Conservation (phyloP, 2,329 filamentous ascomycete genomes). For the Fusarium sp. region DNA sequence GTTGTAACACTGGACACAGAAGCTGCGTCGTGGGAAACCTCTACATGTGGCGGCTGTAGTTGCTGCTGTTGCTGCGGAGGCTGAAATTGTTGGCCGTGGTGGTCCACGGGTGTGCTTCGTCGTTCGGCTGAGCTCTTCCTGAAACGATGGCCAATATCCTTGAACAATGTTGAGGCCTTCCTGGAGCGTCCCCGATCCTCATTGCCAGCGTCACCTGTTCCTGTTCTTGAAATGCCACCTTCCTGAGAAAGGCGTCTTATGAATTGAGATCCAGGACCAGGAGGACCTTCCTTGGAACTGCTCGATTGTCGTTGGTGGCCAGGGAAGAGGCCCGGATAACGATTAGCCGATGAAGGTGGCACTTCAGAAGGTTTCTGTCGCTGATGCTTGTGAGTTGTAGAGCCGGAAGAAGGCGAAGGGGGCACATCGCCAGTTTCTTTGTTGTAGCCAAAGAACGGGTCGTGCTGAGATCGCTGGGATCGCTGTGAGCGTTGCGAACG, state of each 20-base stretch:
- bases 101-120: slow-evolving; percentile 43
- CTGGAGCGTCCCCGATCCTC: slow-evolving; percentile 52
- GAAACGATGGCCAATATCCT: slow-evolving; percentile 61
- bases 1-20: slow-evolving; percentile 56
- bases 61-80: slow-evolving; percentile 8
- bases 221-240: slow-evolving; percentile 50
- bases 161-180: slow-evolving; percentile 61
- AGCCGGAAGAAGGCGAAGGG: slow-evolving; percentile 20
- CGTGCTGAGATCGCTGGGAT: slow-evolving; percentile 47
- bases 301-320: slow-evolving; percentile 34
- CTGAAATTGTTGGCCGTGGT: slow-evolving; percentile 22
- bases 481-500: slow-evolving; percentile 15
- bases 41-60: slow-evolving; percentile 6
- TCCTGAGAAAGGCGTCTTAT: slow-evolving; percentile 25
- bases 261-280: slow-evolving; percentile 28
- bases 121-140: slow-evolving; percentile 50
- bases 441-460: slow-evolving; percentile 45
- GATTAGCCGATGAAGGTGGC: slow-evolving; percentile 63
- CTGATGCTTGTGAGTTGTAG: slow-evolving; percentile 25
- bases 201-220: neutral
- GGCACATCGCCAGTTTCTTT: slow-evolving; percentile 61
- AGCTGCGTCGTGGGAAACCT: slow-evolving; percentile 50
- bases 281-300: slow-evolving; percentile 16
- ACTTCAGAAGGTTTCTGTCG: slow-evolving; percentile 50
- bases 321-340: slow-evolving; percentile 61